phyloP scores from a whole-genome alignment of 768 basidiomycete species.

The Coprinopsis marcescibilis region DNA sequence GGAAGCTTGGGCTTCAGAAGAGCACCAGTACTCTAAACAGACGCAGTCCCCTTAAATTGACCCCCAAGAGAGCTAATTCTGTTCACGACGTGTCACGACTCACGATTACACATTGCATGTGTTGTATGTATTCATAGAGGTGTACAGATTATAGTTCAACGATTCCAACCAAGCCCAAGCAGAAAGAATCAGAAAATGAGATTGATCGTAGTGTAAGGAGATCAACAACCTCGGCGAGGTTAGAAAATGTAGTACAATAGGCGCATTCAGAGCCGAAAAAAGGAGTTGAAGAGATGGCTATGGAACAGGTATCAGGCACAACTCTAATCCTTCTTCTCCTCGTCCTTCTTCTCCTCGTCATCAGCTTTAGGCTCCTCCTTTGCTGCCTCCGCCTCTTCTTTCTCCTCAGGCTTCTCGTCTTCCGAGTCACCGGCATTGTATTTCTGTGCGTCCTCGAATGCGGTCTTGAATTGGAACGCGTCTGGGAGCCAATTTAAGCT shows the following conservation, averaged over 20 bases:
- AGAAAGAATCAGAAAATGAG: not conserved
- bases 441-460: conserved; percentile 82
- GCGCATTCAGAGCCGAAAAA: too few species aligned
- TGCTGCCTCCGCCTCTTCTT: conserved; percentile 25
- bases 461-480: conserved; percentile 82
- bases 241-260: too few species aligned
- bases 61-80: not conserved
- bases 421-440: conserved; percentile 45
- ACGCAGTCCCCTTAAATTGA: not conserved
- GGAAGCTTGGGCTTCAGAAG: conserved; percentile 72
- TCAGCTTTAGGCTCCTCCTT: conserved; percentile 26
- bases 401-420: conserved; percentile 19
- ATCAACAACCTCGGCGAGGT: too few species aligned
- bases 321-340: conserved; percentile 18
- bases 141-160: not conserved
- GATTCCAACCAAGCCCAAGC: not conserved
- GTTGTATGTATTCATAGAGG: not conserved
- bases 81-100: not conserved
- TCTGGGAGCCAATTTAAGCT: conserved; percentile 36
- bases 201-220: too few species aligned
- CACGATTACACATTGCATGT: not conserved
- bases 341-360: conserved; percentile 23
- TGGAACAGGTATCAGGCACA: not conserved
- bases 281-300: too few species aligned
- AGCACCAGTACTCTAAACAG: conserved; percentile 27